Percentiles rank a stretch among this genome's conserved stretches.
These are phyloP conservation scores for Boletus subparvulus DNA, from an alignment of 768 basidiomycete genomes.

Conservation along the genomic window DNA sequence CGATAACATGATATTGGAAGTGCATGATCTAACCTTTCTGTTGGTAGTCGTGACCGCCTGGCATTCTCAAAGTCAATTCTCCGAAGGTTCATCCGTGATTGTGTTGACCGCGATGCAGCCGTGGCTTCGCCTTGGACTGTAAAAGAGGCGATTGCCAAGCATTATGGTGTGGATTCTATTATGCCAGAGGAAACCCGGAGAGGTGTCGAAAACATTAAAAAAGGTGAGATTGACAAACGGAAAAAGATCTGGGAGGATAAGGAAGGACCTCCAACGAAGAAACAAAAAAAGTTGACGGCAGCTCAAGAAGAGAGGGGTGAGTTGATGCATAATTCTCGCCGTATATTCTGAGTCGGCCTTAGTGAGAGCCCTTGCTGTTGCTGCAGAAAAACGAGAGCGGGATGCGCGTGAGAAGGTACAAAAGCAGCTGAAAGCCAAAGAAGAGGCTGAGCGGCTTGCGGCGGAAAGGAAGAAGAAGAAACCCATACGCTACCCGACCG, in stretches of 20 bases:
- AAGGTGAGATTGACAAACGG: constrained; percentile 88
- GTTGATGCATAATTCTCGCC: constrained; percentile 1
- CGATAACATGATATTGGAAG: constrained; percentile 1
- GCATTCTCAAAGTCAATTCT: constrained; percentile 97
- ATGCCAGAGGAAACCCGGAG: constrained; percentile 85
- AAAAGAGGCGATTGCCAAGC: constrained; percentile 77
- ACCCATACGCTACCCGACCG: constrained; percentile 88
- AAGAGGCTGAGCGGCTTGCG: constrained; percentile 68
- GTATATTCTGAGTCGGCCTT: constrained; percentile 12
- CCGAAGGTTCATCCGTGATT: constrained; percentile 93
- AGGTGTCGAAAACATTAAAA: constrained; percentile 77
- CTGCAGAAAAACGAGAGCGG: constrained; percentile 63
- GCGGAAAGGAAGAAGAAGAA: constrained; percentile 87
- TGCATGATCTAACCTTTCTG: constrained; percentile 3
- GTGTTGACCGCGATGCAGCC: constrained; percentile 87
- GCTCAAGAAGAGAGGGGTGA: constrained; percentile 76
- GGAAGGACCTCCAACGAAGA: constrained; percentile 78
- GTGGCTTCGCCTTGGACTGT: constrained; percentile 97
- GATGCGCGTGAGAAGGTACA: constrained; percentile 72
- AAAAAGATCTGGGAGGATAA: constrained; percentile 91
- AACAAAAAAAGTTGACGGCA: constrained; percentile 74
- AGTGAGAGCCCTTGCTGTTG: constrained; percentile 33
- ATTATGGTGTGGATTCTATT: constrained; percentile 79
- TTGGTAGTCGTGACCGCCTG: constrained; percentile 82
- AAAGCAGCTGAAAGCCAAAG: constrained; percentile 60